Conservation (phyloP, 345 rosid genomes). For the Raphanus raphanistrum region DNA sequence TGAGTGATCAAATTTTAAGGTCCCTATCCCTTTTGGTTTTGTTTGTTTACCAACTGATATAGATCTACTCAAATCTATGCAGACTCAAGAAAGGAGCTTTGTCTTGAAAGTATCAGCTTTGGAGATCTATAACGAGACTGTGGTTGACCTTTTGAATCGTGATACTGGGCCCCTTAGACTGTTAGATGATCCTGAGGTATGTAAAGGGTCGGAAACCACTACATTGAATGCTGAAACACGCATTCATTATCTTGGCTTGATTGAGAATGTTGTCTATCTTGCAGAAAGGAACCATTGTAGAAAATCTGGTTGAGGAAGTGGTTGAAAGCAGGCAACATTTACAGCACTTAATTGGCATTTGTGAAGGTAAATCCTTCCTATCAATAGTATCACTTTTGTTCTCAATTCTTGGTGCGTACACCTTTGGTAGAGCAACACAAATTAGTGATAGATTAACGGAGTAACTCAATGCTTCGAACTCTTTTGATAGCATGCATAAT, state of each 20-base stretch:
- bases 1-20: conserved; percentile 33
- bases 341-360: conserved; percentile 71
- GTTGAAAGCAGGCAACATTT: conserved; percentile 73
- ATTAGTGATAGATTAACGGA: conserved; percentile 3
- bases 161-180: conserved; percentile 85
- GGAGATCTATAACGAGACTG: conserved; percentile 94
- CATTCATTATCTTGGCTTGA: conserved; percentile 1
- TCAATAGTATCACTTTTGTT: not conserved
- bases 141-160: conserved; percentile 75
- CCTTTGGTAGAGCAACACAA: conserved; percentile 7
- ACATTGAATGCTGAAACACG: conserved; percentile 7
- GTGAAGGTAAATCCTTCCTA: conserved; percentile 65
- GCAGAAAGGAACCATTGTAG: conserved; percentile 89
- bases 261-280: conserved; percentile 27
- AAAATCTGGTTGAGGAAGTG: conserved; percentile 80
- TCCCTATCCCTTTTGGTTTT: not conserved
- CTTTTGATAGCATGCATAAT: not conserved
- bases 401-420: not conserved
- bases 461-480: not conserved
- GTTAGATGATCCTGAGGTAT: conserved; percentile 96
- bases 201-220: conserved; percentile 21
- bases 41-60: not conserved
- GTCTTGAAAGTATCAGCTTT: conserved; percentile 78
- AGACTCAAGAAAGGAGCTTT: conserved; percentile 76
- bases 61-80: conserved; percentile 15